Evolutionary conservation across 116 monocot genomes (phyloP).

Genomic region (Dioscorea cayenensis): DNA sequence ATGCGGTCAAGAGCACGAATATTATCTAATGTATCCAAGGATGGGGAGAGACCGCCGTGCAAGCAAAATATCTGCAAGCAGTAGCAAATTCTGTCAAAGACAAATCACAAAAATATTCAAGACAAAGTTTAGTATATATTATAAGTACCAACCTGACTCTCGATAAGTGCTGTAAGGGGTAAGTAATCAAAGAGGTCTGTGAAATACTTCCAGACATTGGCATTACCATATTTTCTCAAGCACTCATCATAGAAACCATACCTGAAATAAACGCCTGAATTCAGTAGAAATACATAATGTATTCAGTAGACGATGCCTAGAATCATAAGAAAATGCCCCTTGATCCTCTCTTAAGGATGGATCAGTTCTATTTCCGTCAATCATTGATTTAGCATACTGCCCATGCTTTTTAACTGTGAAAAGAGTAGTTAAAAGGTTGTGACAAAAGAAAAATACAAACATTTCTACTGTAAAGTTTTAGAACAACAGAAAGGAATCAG

Average conservation of each 20-base stretch:
- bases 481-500: no score
- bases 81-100: background rate
- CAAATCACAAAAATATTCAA: background rate
- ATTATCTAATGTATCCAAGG: slow-evolving; percentile 90
- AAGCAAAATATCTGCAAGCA: slow-evolving; percentile 59
- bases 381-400: no score
- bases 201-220: slow-evolving; percentile 88
- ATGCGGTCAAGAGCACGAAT: slow-evolving; percentile 95
- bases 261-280: slow-evolving; percentile 21
- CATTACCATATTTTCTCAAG: slow-evolving; percentile 86
- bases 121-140: slow-evolving; percentile 1
- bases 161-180: slow-evolving; percentile 78
- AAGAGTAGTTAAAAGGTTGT: no score
- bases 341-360: no score
- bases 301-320: no score
- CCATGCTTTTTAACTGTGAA: no score
- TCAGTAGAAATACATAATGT: no score
- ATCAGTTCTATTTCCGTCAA: no score
- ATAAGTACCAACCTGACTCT: slow-evolving; percentile 54
- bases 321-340: no score
- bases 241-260: slow-evolving; percentile 90
- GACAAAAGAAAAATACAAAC: no score
- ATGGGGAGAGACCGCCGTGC: slow-evolving; percentile 84
- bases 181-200: slow-evolving; percentile 85
- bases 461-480: no score